Conservation (phyloP, 2,329 filamentous ascomycete genomes). For the Drechslera avenae region DNA sequence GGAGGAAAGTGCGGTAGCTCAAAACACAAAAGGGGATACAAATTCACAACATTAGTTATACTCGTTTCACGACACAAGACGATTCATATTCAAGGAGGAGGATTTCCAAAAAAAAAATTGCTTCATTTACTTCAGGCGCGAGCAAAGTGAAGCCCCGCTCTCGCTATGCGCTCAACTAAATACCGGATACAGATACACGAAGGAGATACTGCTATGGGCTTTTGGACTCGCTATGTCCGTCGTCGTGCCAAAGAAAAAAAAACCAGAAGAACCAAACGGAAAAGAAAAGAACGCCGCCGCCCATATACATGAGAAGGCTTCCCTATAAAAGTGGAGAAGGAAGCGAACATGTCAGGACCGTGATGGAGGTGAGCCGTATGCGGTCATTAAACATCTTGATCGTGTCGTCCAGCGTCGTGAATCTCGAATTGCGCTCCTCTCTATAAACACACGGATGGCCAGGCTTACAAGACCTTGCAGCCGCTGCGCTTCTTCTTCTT, state of each 20-base stretch:
- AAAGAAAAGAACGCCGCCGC: conserved; percentile 31
- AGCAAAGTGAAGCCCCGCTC: conserved; percentile 8
- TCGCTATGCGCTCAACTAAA: conserved; percentile 29
- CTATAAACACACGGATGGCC: conserved; percentile 13
- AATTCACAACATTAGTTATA: too few species aligned
- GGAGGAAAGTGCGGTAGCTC: too few species aligned
- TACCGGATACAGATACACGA: conserved; percentile 46
- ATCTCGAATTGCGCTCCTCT: conserved; percentile 39
- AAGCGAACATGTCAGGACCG: conserved; percentile 32
- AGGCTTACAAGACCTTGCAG: conserved; percentile 48
- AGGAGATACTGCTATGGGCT: conserved; percentile 32
- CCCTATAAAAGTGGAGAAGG: conserved; percentile 18
- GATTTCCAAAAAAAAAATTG: conserved; percentile 23
- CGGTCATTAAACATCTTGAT: conserved; percentile 49
- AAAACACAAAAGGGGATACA: too few species aligned
- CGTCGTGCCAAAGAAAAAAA: conserved; percentile 24
- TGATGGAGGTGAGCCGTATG: conserved; percentile 32
- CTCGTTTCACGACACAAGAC: too few species aligned
- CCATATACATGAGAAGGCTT: conserved; percentile 29
- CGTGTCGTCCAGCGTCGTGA: conserved; percentile 49
- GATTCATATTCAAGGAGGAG: neutral
- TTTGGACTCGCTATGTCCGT: conserved; percentile 23
- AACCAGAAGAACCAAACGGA: conserved; percentile 23
- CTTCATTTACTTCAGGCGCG: conserved; percentile 25
- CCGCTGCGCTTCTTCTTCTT: conserved; percentile 49